Percentiles rank a stretch among this genome's conserved stretches.
Conservation (phyloP, 1,139 yeast genomes). For the Pichia sp. region DNA sequence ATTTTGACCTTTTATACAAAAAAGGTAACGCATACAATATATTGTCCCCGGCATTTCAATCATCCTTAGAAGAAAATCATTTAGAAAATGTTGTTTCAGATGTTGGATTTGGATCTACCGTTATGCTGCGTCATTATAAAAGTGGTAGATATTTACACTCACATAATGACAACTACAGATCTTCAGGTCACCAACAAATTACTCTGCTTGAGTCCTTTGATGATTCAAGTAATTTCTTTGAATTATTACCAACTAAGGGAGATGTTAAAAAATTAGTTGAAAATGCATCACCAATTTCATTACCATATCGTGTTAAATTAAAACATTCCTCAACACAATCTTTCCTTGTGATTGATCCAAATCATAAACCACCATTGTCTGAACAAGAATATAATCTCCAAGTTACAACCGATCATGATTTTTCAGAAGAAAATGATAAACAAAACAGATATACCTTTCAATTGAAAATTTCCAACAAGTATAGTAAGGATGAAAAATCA, state of each 20-base stretch:
- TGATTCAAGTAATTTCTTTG: slow-evolving; percentile 60
- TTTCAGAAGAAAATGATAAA: slow-evolving; percentile 42
- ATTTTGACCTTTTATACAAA: slow-evolving; percentile 41
- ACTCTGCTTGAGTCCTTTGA: slow-evolving; percentile 49
- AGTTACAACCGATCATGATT: slow-evolving; percentile 55
- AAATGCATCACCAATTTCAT: slow-evolving; percentile 37
- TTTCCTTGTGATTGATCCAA: slow-evolving; percentile 48
- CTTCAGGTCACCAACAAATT: slow-evolving; percentile 61
- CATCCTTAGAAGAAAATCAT: slow-evolving; percentile 40
- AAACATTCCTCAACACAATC: slow-evolving; percentile 58
- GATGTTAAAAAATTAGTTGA: slow-evolving; percentile 17
- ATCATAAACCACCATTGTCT: slow-evolving; percentile 65
- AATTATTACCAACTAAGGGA: slow-evolving; percentile 39
- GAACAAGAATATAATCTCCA: slow-evolving; percentile 77
- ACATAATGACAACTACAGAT: slow-evolving; percentile 45
- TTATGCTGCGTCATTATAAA: slow-evolving; percentile 59
- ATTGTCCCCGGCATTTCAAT: slow-evolving; percentile 55
- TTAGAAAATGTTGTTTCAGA: slow-evolving; percentile 40
- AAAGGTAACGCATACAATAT: slow-evolving; percentile 47
- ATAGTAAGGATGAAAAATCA: slow-evolving; percentile 30
- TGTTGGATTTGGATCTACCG: slow-evolving; percentile 58
- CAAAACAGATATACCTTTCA: slow-evolving; percentile 51
- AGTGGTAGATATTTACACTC: slow-evolving; percentile 67
- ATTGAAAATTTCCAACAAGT: slow-evolving; percentile 35
- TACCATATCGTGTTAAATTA: slow-evolving; percentile 50